Base-by-base conservation (phyloP, 1,284 basidiomycete species). In the Ganoderma lucidum region DNA sequence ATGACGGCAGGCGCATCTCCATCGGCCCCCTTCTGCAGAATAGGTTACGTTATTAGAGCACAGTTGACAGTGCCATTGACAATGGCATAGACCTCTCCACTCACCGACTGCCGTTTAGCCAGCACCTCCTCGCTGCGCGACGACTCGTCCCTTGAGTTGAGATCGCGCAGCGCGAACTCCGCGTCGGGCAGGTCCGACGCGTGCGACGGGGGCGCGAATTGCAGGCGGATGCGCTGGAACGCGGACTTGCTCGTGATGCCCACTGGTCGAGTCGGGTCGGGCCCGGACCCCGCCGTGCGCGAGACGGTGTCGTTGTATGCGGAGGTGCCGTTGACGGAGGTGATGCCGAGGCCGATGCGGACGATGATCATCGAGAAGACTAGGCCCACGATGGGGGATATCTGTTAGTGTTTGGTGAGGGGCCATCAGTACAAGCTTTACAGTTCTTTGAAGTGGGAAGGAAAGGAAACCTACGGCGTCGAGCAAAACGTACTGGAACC, bases 401-500 rank as follows among this genome's bases (percentile, higher is more conserved):
- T 69, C 68, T 69, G 37, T 32, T 37, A 9, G 3, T 14, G 17
- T 37, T 37, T 37, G 23, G 51, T 14, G 30, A 23, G 14, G 23
- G 2, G 6, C 30, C 28, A 23, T 53, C 28, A 53, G 8, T 8
- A 53, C 51, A 4, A 30, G 9, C 6, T 37, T 9, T 37, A 37
- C 37, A 37, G 6, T 37, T 4, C 12, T 9, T 14, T 14, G 9
- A 19, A 6, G 14, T 19, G 14, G 10, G 56, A 37, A 39, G 23
- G n/a, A n/a, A 6, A n/a, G 35, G 37, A 19, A 17, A 73, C 74
- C 65, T 69, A 83, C 82, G n/a, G 81, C 78, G 70, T 83, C 82
- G 6, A 83, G 70, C 17, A 82, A 64, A n/a, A 83, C 75, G 67
- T 83, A 83, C 66, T 82, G 81, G 62, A 79, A 79, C 76, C 79